These are phyloP conservation scores for Naematelia encephala DNA, from an alignment of 768 basidiomycete genomes.

Conservation along the genomic window DNA sequence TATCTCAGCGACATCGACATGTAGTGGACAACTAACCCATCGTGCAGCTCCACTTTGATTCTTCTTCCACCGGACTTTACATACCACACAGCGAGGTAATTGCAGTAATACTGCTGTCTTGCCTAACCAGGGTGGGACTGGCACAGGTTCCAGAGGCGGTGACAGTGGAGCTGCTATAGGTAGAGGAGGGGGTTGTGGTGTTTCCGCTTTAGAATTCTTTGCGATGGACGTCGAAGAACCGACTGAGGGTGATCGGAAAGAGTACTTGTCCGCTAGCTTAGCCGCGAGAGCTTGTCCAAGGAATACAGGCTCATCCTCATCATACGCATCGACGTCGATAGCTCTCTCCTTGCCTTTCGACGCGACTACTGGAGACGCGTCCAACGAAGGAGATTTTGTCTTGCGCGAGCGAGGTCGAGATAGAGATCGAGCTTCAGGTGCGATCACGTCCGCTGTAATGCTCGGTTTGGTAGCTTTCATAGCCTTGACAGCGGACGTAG, in stretches of 20 bases:
- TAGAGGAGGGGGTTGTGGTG: constrained; percentile 7
- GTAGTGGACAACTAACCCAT: constrained; percentile 29
- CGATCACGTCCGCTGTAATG: too few relatives aligned
- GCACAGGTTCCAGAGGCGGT: constrained; percentile 10
- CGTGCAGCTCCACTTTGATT: constrained; percentile 27
- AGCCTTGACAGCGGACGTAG: too few relatives aligned
- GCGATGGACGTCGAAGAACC: too few relatives aligned
- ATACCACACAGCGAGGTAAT: constrained; percentile 26
- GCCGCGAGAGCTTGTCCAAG: constrained; percentile 9
- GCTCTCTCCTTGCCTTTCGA: neutral
- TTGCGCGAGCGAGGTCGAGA: neutral
- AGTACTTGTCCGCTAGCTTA: constrained; percentile 15
- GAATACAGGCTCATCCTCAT: constrained; percentile 25
- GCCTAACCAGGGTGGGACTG: constrained; percentile 31
- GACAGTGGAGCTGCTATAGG: constrained; percentile 15
- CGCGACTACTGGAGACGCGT: too few relatives aligned
- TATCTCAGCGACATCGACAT: neutral
- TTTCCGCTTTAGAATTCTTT: neutral
- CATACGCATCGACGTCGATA: neutral
- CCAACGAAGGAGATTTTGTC: too few relatives aligned
- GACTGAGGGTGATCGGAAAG: constrained; percentile 3
- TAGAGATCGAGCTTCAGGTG: neutral
- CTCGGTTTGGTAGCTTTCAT: too few relatives aligned
- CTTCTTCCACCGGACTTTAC: constrained; percentile 30
- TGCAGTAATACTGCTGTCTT: constrained; percentile 22